phyloP scores from a whole-genome alignment of 208 protist species.

The Naegleria gruberi region DNA sequence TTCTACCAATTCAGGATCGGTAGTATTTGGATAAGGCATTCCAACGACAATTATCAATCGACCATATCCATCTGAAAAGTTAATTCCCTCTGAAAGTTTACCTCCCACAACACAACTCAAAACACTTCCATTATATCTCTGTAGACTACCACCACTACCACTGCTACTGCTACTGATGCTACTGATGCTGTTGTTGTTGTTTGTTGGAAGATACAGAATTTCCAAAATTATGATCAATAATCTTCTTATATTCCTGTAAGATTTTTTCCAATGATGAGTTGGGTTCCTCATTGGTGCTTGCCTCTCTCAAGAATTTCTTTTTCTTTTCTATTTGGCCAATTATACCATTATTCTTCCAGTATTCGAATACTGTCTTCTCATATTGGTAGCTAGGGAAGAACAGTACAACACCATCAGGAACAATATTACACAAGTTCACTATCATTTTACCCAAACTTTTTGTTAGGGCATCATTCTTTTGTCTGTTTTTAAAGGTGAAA shows the following conservation, averaged over 20 bases:
- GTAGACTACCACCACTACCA: neutral
- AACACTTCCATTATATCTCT: conserved; percentile 61
- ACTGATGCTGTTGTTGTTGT: neutral
- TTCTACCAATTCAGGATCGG: conserved; percentile 73
- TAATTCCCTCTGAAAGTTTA: conserved; percentile 94
- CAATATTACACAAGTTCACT: conserved; percentile 67
- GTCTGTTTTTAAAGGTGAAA: conserved; percentile 32
- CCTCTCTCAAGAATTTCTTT: conserved; percentile 74
- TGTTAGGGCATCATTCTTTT: conserved; percentile 24
- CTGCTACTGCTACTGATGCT: neutral
- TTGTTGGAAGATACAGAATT: conserved; percentile 24
- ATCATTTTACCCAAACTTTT: conserved; percentile 55
- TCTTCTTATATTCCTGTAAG: conserved; percentile 36
- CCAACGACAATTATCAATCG: conserved; percentile 85
- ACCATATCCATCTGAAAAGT: conserved; percentile 90
- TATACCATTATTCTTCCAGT: conserved; percentile 39
- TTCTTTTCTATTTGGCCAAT: conserved; percentile 56
- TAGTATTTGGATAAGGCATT: conserved; percentile 84
- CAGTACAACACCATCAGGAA: conserved; percentile 78
- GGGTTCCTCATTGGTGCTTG: conserved; percentile 10
- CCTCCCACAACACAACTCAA: conserved; percentile 88
- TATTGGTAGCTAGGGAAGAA: conserved; percentile 86
- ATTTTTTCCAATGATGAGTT: conserved; percentile 25
- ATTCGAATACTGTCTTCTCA: conserved; percentile 54
- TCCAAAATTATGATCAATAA: neutral